phyloP scores from a whole-genome alignment of 441 rosid species.

The Capsella rubella region DNA sequence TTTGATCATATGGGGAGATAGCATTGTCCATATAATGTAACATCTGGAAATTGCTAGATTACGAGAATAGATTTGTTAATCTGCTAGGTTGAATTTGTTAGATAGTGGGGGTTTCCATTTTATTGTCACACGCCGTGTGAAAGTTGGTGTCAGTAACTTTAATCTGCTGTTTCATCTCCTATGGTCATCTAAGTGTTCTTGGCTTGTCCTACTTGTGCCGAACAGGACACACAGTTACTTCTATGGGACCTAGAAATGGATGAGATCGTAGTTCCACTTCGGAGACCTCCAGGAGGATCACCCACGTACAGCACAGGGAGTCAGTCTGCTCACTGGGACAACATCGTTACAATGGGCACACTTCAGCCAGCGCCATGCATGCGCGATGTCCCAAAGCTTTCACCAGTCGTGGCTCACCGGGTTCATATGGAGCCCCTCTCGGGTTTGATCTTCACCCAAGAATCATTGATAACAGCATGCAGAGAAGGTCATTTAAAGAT shows the following conservation, averaged over 20 bases:
- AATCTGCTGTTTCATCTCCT: background rate
- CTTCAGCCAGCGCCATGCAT: constrained; percentile 93
- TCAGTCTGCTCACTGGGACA: constrained; percentile 99
- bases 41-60: constrained; percentile 9
- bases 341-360: constrained; percentile 65
- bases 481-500: constrained; percentile 92
- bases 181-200: constrained; percentile 8
- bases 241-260: constrained; percentile 99
- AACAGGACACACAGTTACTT: constrained; percentile 89
- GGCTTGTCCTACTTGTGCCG: background rate
- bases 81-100: constrained; percentile 7
- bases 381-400: constrained; percentile 88
- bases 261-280: constrained; percentile 94
- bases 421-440: constrained; percentile 94
- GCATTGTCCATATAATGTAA: background rate
- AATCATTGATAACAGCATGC: constrained; percentile 84
- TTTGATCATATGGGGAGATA: background rate
- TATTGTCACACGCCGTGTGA: background rate
- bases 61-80: background rate
- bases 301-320: constrained; percentile 96
- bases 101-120: background rate
- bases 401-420: constrained; percentile 86
- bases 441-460: constrained; percentile 81
- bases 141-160: background rate
- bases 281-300: constrained; percentile 95